Percentiles rank a stretch among this genome's conserved stretches.
Conservation (phyloP, 208 protist genomes). For the Trichomonas vaginalis region DNA sequence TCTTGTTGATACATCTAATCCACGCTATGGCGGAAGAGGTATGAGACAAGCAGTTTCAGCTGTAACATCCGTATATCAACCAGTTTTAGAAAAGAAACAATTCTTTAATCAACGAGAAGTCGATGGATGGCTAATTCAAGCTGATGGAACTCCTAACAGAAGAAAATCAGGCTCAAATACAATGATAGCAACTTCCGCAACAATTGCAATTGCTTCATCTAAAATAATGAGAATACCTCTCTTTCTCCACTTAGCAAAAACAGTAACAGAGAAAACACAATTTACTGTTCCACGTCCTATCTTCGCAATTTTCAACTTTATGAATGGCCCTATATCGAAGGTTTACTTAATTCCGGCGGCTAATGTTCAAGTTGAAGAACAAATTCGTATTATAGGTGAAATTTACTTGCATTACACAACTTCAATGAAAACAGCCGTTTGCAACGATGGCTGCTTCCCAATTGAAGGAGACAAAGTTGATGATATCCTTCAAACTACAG, state of each 20-base stretch:
- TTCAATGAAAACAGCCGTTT: background rate
- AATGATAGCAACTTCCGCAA: background rate
- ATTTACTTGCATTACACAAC: background rate
- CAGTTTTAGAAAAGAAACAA: background rate
- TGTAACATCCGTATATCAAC: background rate
- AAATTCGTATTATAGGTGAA: background rate
- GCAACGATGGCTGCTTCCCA: background rate
- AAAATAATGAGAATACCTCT: background rate
- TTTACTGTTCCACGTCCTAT: background rate
- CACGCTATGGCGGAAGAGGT: background rate
- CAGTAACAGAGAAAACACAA: background rate
- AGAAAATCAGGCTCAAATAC: background rate
- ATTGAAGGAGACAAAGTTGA: background rate
- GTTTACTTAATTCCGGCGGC: background rate
- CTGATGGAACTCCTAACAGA: background rate
- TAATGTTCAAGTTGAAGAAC: background rate
- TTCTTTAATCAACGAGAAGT: background rate
- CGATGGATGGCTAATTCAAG: background rate
- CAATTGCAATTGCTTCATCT: background rate
- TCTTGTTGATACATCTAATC: background rate
- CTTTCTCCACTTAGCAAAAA: background rate
- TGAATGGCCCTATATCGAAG: background rate
- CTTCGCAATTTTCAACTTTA: background rate
- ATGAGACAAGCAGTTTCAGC: background rate
- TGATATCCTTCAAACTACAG: background rate